Base-by-base conservation (phyloP, 176 grass and related monocot genomes). In the Thalia dealbata region DNA sequence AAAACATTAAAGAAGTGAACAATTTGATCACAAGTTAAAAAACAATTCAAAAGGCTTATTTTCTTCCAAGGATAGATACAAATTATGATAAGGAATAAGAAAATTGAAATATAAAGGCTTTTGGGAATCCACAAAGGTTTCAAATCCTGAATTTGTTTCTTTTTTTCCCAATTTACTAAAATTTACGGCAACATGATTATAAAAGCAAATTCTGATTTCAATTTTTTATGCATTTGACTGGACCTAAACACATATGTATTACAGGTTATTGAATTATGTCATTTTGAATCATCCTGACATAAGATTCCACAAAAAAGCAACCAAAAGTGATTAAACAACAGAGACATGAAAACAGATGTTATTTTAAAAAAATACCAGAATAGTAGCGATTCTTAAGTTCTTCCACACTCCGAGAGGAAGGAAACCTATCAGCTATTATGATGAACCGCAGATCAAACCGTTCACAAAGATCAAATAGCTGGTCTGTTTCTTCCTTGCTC, bases 351-450 rank as follows among this genome's bases (percentile, higher is more conserved):
- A 79, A 70, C 5, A 52, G 1, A 51, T 25, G 21, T 23, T 32
- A 32, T 14, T 52, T 18, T 22, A 62, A 60, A 52, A 2, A 61
- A 77, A 48, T 92, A 96, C 95, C 95, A 61, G 78, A 81, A 92
- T 97, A 97, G 67, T 91, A 97, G 62, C 95, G 95, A 52, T 76
- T 86, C 80, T 97, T 97, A 23, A 97, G 81, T 86, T 97, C 95
- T 65, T 97, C 95, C 44, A 97, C 79, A 10, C 81, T 88, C 46
- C 87, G 84, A 86, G 75, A 30, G 61, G 52, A 84, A 74, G 89
- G 85, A 66, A 97, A 97, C 81, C 87, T 90, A 74, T 97, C 93
- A 38, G 87, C 84, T 90, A 97, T 83, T 75, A 97, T 76, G 82
- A 90, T 76, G 83, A 97, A 97, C 26, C 93, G 93, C 59, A 97